Base-by-base conservation (phyloP, 495 filamentous ascomycete genomes). In the Daldinia bambusicola region DNA sequence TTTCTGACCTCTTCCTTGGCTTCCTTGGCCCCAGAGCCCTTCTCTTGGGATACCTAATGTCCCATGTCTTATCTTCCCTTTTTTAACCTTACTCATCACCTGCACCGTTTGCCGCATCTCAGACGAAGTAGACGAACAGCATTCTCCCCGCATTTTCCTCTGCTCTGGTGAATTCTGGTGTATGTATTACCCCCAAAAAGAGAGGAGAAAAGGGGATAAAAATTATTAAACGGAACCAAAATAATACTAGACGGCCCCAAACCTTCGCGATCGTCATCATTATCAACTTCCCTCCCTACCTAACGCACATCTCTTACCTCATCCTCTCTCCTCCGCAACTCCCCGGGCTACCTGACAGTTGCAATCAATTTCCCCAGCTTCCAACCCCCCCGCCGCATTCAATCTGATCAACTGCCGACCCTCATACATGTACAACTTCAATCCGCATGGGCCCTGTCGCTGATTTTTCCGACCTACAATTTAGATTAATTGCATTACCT, bases 101-200 rank as follows among this genome's bases (percentile, higher is more conserved):
- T 26, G 26, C 26, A 26, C 30, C 30, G 41, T 67, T 72, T 58
- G 69, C 69, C 64, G 69, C 69, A 67, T 67, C 55, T 50, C 31
- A 60, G 58, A 63, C 36, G 59, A 62, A 67, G 51, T 26, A 72
- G 55, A 72, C 62, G 56, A 48, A 73, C 69, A 72, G 50, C 69
- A 1, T 76, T 56, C 75, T 76, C 75, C 72, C 75, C 75, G 72
- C 75, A 76, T 72, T 75, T 72, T 37, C 58, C 57, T 61, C 58
- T 64, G 4, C 1, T 52, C 18, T 59, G 16, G 43, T 48, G 43
- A 51, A 38, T 61, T 52, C 18, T 59, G 16, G 43, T 48, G 43
- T 57, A 38, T 61, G 55, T 57, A 55, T 67, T 67, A 61, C 38
- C 69, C 69, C 63, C 63, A 67, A 67, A 67, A 67, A 72, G 48